Base-by-base conservation (phyloP, 345 rosid species). In the Mallotus nudiflorus region DNA sequence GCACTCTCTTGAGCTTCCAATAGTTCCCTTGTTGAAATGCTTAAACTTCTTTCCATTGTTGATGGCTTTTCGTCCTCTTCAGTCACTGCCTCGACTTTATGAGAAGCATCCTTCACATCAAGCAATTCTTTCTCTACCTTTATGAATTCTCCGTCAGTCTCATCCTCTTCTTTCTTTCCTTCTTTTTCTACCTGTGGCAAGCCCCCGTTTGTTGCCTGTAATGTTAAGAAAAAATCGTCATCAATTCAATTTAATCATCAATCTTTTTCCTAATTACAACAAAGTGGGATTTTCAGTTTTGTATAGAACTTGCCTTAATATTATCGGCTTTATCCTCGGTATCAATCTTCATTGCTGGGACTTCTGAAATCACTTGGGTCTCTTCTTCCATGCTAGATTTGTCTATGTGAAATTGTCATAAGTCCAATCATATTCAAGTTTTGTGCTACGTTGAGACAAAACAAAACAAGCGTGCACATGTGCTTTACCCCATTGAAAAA, bases 71-170 rank as follows among this genome's bases (percentile, higher is more conserved):
- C 70, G 9, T 77, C 83, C 63, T 75, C 75, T 3, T 25, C 22
- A 50, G 78, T 61, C 65, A 59, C 65, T 6, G 78, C 68, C 56
- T 77, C 73, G 22, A 74, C 70, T 35, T 50, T 60, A 72, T 75
- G 80, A 35, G 86, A 60, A 62, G 69, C 76, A 57, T 85, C 96
- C 75, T 88, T 91, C 31, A 69, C 76, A 73, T 90, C 95, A 9
- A 88, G 65, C 14, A 84, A 80, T 81, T 92, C 99, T 84, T 78
- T 89, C 82, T 95, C 98, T 60, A 96, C 94, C 76, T 96, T 96
- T 53, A 96, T 91, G 83, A 96, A 96, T 74, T 86, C 98, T 64
- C 91, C 97, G 66, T 85, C 75, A 55, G 83, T 81, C 76, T 91
- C 99, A 65, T 95, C 94, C 63, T 89, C 98, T 58, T 90, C 98